Evolutionary conservation across 345 rosid species (phyloP).

Genomic region (Eutrema heterophyllum): DNA sequence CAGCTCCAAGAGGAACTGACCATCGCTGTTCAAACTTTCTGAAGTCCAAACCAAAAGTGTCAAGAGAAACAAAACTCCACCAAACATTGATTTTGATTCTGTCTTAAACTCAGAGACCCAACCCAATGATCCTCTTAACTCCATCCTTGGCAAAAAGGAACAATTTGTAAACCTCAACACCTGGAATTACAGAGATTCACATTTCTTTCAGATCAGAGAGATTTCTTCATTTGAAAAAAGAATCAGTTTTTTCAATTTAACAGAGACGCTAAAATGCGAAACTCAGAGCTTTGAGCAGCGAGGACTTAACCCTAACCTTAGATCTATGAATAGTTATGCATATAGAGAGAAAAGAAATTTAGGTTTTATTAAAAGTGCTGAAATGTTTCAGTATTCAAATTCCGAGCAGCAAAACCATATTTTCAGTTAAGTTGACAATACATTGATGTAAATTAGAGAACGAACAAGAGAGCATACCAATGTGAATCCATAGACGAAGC

Average conservation of each 20-base stretch:
- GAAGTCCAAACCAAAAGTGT: constrained; percentile 41
- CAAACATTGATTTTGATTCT: constrained; percentile 9
- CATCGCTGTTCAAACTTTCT: constrained; percentile 62
- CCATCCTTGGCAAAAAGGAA: background rate
- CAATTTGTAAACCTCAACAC: background rate
- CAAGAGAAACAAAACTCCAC: constrained; percentile 32
- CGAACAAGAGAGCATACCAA: constrained; percentile 13
- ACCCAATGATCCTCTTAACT: constrained; percentile 20
- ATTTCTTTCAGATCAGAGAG: background rate
- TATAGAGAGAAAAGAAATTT: background rate
- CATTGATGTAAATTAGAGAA: background rate
- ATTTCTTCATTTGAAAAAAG: background rate
- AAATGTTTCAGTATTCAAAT: background rate
- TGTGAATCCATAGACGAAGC: constrained; percentile 24
- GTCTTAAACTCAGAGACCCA: constrained; percentile 28
- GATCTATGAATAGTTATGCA: constrained; percentile 17
- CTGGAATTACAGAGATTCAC: constrained; percentile 20
- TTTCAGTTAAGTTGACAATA: background rate
- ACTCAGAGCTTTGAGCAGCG: background rate
- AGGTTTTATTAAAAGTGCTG: background rate
- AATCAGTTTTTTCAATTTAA: background rate
- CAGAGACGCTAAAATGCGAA: background rate
- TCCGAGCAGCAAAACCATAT: background rate
- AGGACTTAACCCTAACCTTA: background rate
- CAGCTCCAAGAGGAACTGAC: constrained; percentile 56